Conservation (phyloP, 495 filamentous ascomycete species). For the Penicillium egyptiacum region DNA sequence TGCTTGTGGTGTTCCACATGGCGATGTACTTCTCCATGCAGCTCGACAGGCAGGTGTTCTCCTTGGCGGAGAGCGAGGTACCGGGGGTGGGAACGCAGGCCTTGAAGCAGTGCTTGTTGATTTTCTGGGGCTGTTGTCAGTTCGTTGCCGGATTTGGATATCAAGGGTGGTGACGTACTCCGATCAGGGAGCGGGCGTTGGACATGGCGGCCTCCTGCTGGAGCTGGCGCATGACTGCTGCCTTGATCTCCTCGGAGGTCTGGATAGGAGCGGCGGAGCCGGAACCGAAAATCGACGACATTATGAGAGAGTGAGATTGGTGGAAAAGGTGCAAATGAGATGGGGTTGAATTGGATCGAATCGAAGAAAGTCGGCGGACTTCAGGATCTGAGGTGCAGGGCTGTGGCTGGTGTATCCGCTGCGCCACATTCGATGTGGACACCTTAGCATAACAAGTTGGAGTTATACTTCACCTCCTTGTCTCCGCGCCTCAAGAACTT, state of each 20-base stretch:
- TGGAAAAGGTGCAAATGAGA: slow-evolving; percentile 6
- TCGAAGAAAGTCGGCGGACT: slow-evolving; percentile 13
- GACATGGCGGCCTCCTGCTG: slow-evolving; percentile 69
- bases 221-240: slow-evolving; percentile 69
- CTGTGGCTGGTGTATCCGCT: slow-evolving; percentile 29
- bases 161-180: slow-evolving; percentile 50
- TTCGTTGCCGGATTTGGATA: not conserved
- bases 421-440: slow-evolving; percentile 41
- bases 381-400: slow-evolving; percentile 13
- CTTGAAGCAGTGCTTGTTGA: slow-evolving; percentile 96
- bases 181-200: slow-evolving; percentile 74
- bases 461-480: slow-evolving; percentile 22
- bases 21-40: slow-evolving; percentile 99
- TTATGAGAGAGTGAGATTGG: slow-evolving; percentile 21
- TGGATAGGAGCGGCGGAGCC: slow-evolving; percentile 30
- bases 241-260: slow-evolving; percentile 62
- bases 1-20: slow-evolving; percentile 84
- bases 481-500: slow-evolving; percentile 11
- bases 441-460: slow-evolving; percentile 27
- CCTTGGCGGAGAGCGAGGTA: slow-evolving; percentile 65
- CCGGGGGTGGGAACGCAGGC: slow-evolving; percentile 87
- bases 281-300: slow-evolving; percentile 42
- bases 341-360: slow-evolving; percentile 3
- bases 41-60: slow-evolving; percentile 74
- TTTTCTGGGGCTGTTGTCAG: slow-evolving; percentile 59